Evolutionary conservation across 2,329 filamentous ascomycete genomes (phyloP), one percentile per base, ranked within the genome.

Genomic region (Aspergillus sp.): DNA sequence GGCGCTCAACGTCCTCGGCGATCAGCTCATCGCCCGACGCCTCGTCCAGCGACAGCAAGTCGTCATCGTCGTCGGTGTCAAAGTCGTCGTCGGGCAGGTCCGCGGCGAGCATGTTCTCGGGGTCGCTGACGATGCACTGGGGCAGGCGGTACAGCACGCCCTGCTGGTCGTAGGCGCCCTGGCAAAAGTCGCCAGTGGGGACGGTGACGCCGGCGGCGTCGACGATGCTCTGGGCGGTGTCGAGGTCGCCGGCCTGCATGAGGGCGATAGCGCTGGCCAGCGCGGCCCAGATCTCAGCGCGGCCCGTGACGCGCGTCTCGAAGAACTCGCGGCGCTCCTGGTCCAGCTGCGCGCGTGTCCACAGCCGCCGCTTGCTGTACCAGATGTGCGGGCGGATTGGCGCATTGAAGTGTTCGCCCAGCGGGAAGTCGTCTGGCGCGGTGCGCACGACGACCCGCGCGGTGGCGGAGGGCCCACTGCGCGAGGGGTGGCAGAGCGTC

Each of bases 281-380:
- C 0, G 89, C 87, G 61, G 84, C 84, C 93, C 93, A 97, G 21
- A 94, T 81, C 70, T 96, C 89, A 4, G 80, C 65, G 3, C 84
- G 81, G 2, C 91, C 91, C 0, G 88, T 88, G 14, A 95, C 89
- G 44, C 91, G 79, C 1, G 92, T 97, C 56, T 97, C 91, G 71
- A 96, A 97, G 78, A 95, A 97, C 56, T 91, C 91, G 45, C 75
- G 76, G 45, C 93, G 83, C 73, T 96, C 89, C 29, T 79, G 79
- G 53, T 85, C 82, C 2, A 96, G 77, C 49, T 87, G 77, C 14
- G 73, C 66, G n/a, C 81, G 83, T 1, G 88, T 91, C 89, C 89
- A 95, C 14, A 75, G 71, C 17, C 82, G 82, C 49, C 80, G 78
- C 56, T 79, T 81, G 52, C 86, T 83, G 11, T 76, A 76, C 88